Conservation (phyloP, 2,329 filamentous ascomycete species). For the Madurella fahalii region DNA sequence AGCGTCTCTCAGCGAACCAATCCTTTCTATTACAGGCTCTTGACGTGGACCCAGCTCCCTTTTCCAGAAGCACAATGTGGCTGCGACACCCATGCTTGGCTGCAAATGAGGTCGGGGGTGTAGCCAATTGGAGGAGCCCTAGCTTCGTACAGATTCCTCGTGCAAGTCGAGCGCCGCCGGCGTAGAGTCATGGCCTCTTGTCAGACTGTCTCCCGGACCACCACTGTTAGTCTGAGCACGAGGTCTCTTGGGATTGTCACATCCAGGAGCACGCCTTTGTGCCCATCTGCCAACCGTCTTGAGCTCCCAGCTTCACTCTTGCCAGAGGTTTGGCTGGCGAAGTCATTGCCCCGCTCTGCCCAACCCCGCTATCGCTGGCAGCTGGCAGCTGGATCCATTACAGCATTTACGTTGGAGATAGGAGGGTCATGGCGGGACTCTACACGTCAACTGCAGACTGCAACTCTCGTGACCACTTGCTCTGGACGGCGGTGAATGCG, state of each 20-base stretch:
- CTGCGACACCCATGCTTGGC: neutral
- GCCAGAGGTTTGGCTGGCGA: no score
- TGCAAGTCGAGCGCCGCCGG: neutral
- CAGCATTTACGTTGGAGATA: neutral
- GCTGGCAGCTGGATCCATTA: constrained; percentile 5
- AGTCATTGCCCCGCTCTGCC: neutral
- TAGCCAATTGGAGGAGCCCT: neutral
- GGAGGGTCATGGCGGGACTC: no score
- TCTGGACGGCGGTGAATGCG: constrained; percentile 3
- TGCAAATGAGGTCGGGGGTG: neutral
- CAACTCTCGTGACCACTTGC: constrained; percentile 6
- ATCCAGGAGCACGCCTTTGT: no score
- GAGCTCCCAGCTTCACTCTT: no score
- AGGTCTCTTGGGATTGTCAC: no score
- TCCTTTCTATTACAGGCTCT: neutral
- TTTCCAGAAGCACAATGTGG: neutral
- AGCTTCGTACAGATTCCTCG: neutral
- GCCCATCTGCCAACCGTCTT: no score
- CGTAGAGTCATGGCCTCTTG: neutral
- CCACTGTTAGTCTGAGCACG: no score
- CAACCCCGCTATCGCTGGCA: neutral
- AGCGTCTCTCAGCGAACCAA: neutral
- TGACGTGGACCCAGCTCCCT: constrained; percentile 2
- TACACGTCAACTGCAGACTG: neutral
- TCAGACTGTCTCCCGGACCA: neutral